phyloP scores from a whole-genome alignment of 768 basidiomycete genomes.

The Rhodosporidiobolus odoratus region DNA sequence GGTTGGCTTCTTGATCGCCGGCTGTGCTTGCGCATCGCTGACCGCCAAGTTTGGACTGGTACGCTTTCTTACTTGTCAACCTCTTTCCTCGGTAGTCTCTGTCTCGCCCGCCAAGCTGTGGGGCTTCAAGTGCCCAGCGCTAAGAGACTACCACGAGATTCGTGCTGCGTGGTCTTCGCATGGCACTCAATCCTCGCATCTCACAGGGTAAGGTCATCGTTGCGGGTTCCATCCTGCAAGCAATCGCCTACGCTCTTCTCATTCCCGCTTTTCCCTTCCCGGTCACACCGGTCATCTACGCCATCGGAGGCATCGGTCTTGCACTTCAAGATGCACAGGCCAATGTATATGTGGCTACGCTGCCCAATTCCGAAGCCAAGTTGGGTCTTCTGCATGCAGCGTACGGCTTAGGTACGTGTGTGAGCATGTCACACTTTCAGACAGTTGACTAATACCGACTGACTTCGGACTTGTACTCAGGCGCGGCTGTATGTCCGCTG shows the following conservation, averaged over 20 bases:
- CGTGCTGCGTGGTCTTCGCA: too few relatives aligned
- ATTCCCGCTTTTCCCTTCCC: slow-evolving; percentile 34
- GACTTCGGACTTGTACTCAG: not conserved
- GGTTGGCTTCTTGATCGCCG: slow-evolving; percentile 24
- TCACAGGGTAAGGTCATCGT: slow-evolving; percentile 29
- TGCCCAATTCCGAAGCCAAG: slow-evolving; percentile 17
- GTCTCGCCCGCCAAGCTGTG: too few relatives aligned
- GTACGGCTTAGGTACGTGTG: not conserved
- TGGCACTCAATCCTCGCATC: not conserved
- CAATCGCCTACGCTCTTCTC: slow-evolving; percentile 23
- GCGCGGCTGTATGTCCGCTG: slow-evolving; percentile 24
- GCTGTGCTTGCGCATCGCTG: not conserved
- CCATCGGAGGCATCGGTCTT: slow-evolving; percentile 26
- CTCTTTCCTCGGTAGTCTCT: too few relatives aligned
- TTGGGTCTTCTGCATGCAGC: slow-evolving; percentile 10
- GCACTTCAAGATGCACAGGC: slow-evolving; percentile 26
- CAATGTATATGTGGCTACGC: slow-evolving; percentile 23
- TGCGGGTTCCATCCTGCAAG: slow-evolving; percentile 14
- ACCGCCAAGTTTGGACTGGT: slow-evolving; percentile 11
- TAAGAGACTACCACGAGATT: too few relatives aligned
- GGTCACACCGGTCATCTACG: slow-evolving; percentile 17
- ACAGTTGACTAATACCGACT: not conserved
- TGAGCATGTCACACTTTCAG: not conserved
- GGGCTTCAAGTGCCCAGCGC: too few relatives aligned
- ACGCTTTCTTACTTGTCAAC: not conserved